Evolutionary conservation across 805 yeast species (phyloP).

Genomic region (Candida schatavii): DNA sequence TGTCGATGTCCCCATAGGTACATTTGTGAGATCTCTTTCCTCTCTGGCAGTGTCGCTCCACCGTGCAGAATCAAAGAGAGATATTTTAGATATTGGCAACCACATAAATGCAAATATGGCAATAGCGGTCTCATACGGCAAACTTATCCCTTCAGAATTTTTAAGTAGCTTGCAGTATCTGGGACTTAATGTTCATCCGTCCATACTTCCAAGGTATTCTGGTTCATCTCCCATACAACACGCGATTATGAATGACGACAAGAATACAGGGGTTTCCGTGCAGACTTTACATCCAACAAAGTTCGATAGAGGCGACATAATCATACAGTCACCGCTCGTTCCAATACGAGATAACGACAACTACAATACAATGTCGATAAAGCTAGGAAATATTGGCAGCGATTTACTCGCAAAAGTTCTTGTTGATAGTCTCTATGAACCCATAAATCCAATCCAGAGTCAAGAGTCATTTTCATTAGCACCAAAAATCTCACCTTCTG

Average conservation of each 20-base stretch:
- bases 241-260: conserved; percentile 64
- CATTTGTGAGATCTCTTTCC: conserved; percentile 27
- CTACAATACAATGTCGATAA: conserved; percentile 41
- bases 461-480: conserved; percentile 48
- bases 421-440: conserved; percentile 23
- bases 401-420: conserved; percentile 49
- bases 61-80: conserved; percentile 51
- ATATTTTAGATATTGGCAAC: conserved; percentile 26
- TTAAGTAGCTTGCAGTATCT: conserved; percentile 50
- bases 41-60: conserved; percentile 29
- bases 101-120: conserved; percentile 52
- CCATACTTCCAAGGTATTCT: conserved; percentile 73
- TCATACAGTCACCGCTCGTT: conserved; percentile 53
- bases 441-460: background rate
- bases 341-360: conserved; percentile 44
- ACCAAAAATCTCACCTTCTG: conserved; percentile 45
- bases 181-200: conserved; percentile 91
- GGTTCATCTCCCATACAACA: conserved; percentile 92
- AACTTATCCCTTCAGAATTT: conserved; percentile 65
- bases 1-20: conserved; percentile 54
- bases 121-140: conserved; percentile 91
- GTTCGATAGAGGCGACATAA: conserved; percentile 76
- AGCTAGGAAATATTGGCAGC: conserved; percentile 63
- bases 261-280: conserved; percentile 75
- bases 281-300: conserved; percentile 87